Evolutionary conservation across 805 yeast species (phyloP).

Genomic region (Kodamaea kaohsiungensis): DNA sequence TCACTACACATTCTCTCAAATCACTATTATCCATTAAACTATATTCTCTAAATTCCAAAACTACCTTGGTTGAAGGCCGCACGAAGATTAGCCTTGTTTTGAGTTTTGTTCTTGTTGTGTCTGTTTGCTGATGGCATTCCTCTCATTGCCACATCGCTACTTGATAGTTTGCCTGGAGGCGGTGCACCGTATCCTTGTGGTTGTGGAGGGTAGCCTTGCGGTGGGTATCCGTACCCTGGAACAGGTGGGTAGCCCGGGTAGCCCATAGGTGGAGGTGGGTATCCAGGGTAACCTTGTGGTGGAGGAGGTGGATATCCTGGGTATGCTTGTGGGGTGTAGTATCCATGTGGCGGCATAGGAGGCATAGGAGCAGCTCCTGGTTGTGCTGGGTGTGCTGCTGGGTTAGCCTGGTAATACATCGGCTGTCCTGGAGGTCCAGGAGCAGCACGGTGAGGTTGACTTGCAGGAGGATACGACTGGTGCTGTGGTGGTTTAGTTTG

Average conservation of each 20-base stretch:
- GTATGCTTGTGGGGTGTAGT: conserved; percentile 15
- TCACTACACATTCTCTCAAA: not conserved
- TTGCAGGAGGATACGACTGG: not conserved
- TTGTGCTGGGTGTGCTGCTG: not conserved
- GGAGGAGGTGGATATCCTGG: conserved; percentile 15
- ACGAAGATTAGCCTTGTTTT: conserved; percentile 59
- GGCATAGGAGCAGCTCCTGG: conserved; percentile 5
- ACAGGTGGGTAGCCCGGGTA: conserved; percentile 12
- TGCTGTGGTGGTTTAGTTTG: not conserved
- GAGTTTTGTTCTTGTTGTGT: conserved; percentile 39
- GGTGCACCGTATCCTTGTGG: conserved; percentile 17
- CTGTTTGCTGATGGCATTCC: conserved; percentile 47
- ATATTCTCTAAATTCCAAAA: conserved; percentile 49
- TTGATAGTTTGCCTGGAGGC: conserved; percentile 24
- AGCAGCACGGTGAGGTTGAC: conserved; percentile 8
- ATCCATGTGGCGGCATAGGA: conserved; percentile 9
- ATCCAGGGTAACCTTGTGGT: conserved; percentile 18
- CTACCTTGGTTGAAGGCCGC: conserved; percentile 65
- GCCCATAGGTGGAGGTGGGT: conserved; percentile 17
- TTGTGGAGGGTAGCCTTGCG: conserved; percentile 9
- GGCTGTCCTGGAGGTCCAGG: conserved; percentile 8
- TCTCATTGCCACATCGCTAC: conserved; percentile 46
- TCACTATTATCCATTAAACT: not conserved
- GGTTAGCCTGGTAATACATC: not conserved
- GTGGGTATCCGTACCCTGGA: conserved; percentile 14